Evolutionary conservation across 1,284 basidiomycete genomes (phyloP), one percentile per base, ranked within the genome.

Genomic region (Grifola frondosa): DNA sequence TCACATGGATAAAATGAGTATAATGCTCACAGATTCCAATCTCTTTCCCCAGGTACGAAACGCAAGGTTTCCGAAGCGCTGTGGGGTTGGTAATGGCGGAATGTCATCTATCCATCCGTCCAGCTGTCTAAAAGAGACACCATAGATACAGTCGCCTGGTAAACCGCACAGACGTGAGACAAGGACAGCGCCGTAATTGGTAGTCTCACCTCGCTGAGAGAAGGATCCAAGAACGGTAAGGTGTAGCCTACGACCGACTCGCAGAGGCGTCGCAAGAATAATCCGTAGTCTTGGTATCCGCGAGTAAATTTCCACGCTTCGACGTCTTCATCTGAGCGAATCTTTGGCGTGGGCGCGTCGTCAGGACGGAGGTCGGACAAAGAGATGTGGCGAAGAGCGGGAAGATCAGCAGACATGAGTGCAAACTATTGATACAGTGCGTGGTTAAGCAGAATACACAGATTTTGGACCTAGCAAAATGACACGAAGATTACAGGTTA

Each of bases 11-110:
- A 28, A 22, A 11, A 41, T 25, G 26, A 28, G 35, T 24, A 17
- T 21, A 37, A 36, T 15, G 61, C 73, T 48, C 52, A 90, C 93
- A 73, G 89, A 75, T 64, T 90, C 81, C 20, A 97, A 73, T 23
- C 85, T 76, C 44, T 75, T 73, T 1, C 91, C 90, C 88, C 95
- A 99, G 6, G 78, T 78, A 39, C 95, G 75, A 61, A 99, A 99
- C 0, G 92, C 87, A 6, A 93, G 77, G 65, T 99, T 98, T 3
- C 96, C 97, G 58, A 96, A 99, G 1, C 97, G 78, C 60, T 98
- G 97, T 2, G 89, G 84, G 6, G 83, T 82, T n/a, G 78, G 67
- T 4, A 81, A 74, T 0, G 88, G 83, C 4, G 91, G 91, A 10
- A 94, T 90, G 24, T 88, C 83, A 35, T 88, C 78, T 10, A 95